These are phyloP conservation scores for Berberis thunbergii DNA, from an alignment of 164 flowering plant species.

Conservation along the genomic window DNA sequence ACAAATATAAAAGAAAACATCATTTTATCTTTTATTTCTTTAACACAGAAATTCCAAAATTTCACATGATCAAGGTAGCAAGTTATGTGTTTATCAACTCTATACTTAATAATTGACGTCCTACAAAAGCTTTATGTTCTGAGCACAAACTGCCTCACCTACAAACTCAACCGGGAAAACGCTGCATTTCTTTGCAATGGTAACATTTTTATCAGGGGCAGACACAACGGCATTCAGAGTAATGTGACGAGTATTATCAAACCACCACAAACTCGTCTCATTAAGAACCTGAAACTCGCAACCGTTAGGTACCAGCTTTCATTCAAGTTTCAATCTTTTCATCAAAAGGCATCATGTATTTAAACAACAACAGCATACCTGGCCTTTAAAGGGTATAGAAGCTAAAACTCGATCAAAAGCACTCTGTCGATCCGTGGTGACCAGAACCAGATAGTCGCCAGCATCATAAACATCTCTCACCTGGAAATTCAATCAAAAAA, in stretches of 20 bases:
- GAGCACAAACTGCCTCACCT: constrained; percentile 39
- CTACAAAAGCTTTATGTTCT: not conserved
- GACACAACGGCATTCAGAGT: constrained; percentile 71
- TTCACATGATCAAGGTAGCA: too few species aligned
- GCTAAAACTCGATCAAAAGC: constrained; percentile 96
- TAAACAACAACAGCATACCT: constrained; percentile 29
- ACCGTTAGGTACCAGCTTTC: not conserved
- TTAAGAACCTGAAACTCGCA: constrained; percentile 63
- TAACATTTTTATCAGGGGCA: constrained; percentile 80
- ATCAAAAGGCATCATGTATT: not conserved
- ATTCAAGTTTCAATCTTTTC: not conserved
- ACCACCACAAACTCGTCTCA: constrained; percentile 98
- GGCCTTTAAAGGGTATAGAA: constrained; percentile 92
- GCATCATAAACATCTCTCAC: constrained; percentile 87
- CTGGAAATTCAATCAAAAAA: constrained; percentile 26
- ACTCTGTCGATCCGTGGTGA: constrained; percentile 91
- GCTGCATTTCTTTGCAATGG: constrained; percentile 86
- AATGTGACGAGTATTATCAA: constrained; percentile 62
- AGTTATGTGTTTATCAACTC: too few species aligned
- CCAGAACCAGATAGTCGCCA: constrained; percentile 88
- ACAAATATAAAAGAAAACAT: too few species aligned
- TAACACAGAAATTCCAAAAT: too few species aligned
- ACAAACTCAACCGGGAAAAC: constrained; percentile 98
- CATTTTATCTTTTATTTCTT: too few species aligned
- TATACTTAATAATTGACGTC: not conserved